Evolutionary conservation across 805 yeast species (phyloP).

Genomic region (Ogataea polymorpha): DNA sequence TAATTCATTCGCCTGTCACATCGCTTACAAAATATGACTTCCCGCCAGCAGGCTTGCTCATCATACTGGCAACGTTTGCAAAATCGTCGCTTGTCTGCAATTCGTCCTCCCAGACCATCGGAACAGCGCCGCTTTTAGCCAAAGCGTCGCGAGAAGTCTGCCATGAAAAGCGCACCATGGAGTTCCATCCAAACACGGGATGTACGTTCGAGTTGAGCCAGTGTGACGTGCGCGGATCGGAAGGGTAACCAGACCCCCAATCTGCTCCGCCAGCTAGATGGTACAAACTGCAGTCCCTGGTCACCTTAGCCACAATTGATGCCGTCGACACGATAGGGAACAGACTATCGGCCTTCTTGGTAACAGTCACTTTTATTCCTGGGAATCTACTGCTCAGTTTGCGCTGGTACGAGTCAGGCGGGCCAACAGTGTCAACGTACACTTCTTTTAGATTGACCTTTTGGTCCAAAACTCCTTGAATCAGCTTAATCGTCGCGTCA

Average conservation of each 20-base stretch:
- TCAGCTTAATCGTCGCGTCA: slow-evolving; percentile 82
- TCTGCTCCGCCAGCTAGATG: slow-evolving; percentile 19
- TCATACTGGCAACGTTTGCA: slow-evolving; percentile 21
- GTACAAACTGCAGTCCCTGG: slow-evolving; percentile 58
- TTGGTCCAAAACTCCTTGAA: slow-evolving; percentile 56
- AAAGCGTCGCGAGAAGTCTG: slow-evolving; percentile 81
- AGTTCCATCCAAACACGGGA: slow-evolving; percentile 81
- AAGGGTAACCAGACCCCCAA: slow-evolving; percentile 93
- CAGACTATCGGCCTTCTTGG: slow-evolving; percentile 92
- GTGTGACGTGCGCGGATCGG: slow-evolving; percentile 79
- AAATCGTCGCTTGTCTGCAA: slow-evolving; percentile 33
- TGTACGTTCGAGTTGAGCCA: slow-evolving; percentile 71
- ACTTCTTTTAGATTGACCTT: slow-evolving; percentile 69
- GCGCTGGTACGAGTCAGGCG: slow-evolving; percentile 78
- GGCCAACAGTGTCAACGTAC: slow-evolving; percentile 96
- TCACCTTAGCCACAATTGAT: slow-evolving; percentile 92
- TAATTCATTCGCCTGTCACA: background rate
- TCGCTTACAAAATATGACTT: slow-evolving; percentile 22
- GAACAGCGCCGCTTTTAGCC: slow-evolving; percentile 46
- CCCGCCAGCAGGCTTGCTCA: slow-evolving; percentile 6
- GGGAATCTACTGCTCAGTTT: slow-evolving; percentile 75
- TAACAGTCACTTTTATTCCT: slow-evolving; percentile 65
- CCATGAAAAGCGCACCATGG: slow-evolving; percentile 83
- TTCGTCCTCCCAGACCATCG: slow-evolving; percentile 62
- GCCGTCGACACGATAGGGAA: slow-evolving; percentile 94